These are phyloP conservation scores for Bretschneidera sinensis DNA, from an alignment of 345 rosid species.

Conservation along the genomic window DNA sequence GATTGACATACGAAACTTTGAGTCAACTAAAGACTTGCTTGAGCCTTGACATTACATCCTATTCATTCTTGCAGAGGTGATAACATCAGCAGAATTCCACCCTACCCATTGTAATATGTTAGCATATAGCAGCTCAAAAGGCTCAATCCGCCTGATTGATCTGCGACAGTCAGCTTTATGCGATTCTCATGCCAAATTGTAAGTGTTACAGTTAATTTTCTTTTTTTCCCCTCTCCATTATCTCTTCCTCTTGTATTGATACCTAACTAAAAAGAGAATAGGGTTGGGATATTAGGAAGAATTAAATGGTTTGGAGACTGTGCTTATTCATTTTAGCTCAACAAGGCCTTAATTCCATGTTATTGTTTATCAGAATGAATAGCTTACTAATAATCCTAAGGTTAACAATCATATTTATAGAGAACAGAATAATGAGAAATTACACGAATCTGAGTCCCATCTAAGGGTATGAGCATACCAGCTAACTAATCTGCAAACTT, in stretches of 20 bases:
- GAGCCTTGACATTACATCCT: not conserved
- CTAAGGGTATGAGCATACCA: no score
- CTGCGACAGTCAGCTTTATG: conserved; percentile 97
- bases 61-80: conserved; percentile 74
- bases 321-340: no score
- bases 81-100: conserved; percentile 98
- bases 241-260: not conserved
- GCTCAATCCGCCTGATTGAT: conserved; percentile 94
- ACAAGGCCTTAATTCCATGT: not conserved
- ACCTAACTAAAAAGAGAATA: not conserved
- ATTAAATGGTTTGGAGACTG: not conserved
- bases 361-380: no score
- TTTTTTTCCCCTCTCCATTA: not conserved
- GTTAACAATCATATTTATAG: no score
- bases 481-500: no score
- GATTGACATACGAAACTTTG: no score
- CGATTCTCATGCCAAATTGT: conserved; percentile 92
- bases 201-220: conserved; percentile 24
- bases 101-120: conserved; percentile 88
- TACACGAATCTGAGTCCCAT: no score
- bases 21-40: not conserved
- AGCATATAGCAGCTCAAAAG: conserved; percentile 99
- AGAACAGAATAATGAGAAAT: no score
- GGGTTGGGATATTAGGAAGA: not conserved
- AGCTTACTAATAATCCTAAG: no score